Base-by-base conservation (phyloP, 164 flowering plant species). In the Echeveria elegans region DNA sequence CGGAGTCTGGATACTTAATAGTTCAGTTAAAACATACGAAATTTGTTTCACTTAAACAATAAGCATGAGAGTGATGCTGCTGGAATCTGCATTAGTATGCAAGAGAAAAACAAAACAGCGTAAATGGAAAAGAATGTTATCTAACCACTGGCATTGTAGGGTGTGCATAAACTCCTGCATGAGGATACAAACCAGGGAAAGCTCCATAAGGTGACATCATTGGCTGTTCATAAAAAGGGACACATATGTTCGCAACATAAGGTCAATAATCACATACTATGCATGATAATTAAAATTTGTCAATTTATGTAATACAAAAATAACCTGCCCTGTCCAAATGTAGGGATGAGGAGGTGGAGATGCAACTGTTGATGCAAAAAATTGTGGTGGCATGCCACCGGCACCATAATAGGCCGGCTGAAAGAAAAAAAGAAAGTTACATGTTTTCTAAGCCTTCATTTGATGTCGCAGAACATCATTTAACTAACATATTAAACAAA, bases 321-420 rank as follows among this genome's bases (percentile, higher is more conserved):
- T 15, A 23, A 62, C 63, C 69, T 36, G 70, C 58, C 58, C 59
- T 48, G 38, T 60, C 68, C 68, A 66, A 41, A 66, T 66, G 48
- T 48, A 66, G 58, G 68, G 68, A 30, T 66, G 68, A 10, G 68
- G 68, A 45, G 60, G 53, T 18, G 68, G 58, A 66, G 68, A 66
- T 2, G 68, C 68, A 47, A 48, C 60, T 19, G 41, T 45, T 32
- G 68, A 30, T 0, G 68, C 68, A 66, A 47, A 66, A 66, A 30
- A 66, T n/a, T 40, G 68, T 19, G 68, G 68, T 5, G 68, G 58
- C 31, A 58, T 36, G 40, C 31, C 66, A 37, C 32, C 19, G 24
- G 60, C 60, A 45, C 68, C 68, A 66, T 66, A 66, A 30, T 66
- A 47, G 41, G 66, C 66, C 66, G 36, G 66, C 36, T 3, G 45